Conservation (phyloP, 2,329 filamentous ascomycete genomes). For the Rutstroemia sydowiana region DNA sequence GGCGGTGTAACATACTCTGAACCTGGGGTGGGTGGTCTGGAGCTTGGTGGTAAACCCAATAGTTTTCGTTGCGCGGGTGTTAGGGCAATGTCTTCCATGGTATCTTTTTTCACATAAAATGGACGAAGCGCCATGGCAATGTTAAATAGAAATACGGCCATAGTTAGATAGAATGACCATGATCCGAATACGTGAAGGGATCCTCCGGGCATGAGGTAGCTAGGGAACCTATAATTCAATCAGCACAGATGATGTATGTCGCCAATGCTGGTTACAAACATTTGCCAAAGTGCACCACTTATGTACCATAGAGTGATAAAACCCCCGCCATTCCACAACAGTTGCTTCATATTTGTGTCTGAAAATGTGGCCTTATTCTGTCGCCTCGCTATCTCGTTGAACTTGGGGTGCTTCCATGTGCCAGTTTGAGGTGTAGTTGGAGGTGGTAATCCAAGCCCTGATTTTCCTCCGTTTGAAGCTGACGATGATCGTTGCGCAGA, state of each 20-base stretch:
- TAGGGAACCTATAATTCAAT: constrained; percentile 24
- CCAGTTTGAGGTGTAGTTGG: constrained; percentile 41
- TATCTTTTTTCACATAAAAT: constrained; percentile 63
- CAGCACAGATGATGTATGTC: constrained; percentile 4
- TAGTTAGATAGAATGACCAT: constrained; percentile 38
- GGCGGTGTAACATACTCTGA: constrained; percentile 79
- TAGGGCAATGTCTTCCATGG: constrained; percentile 81
- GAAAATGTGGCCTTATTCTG: constrained; percentile 74
- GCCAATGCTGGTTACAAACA: constrained; percentile 13
- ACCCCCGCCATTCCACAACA: constrained; percentile 59
- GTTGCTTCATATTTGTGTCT: constrained; percentile 63
- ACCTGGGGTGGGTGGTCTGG: constrained; percentile 55
- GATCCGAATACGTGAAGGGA: constrained; percentile 21
- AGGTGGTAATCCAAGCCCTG: neutral
- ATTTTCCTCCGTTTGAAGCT: constrained; percentile 1
- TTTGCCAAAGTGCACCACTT: constrained; percentile 29
- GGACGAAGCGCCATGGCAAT: constrained; percentile 65
- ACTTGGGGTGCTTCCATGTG: constrained; percentile 83
- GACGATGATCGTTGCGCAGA: constrained; percentile 3
- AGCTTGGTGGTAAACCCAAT: constrained; percentile 68
- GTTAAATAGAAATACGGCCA: constrained; percentile 60
- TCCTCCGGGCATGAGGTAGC: constrained; percentile 17
- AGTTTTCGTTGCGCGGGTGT: constrained; percentile 82
- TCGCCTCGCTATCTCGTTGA: constrained; percentile 78
- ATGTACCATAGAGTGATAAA: constrained; percentile 43